Percentiles rank a stretch among this genome's conserved stretches.
Evolutionary conservation across 2,329 filamentous ascomycete species (phyloP).

Genomic region (Colletotrichum euphorbiae): DNA sequence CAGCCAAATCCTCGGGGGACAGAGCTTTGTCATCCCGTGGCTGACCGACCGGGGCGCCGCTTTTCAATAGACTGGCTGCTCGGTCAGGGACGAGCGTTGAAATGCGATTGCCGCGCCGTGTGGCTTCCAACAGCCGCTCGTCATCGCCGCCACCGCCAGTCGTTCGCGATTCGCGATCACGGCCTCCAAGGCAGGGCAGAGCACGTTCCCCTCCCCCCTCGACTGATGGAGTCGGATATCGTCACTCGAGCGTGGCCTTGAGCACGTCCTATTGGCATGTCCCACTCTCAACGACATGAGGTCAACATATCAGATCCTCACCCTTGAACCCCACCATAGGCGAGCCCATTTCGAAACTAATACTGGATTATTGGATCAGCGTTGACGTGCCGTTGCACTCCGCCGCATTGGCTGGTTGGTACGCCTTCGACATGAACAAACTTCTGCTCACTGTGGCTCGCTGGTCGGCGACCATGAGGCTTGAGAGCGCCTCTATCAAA

Average conservation of each 20-base stretch:
- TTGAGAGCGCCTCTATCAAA: constrained; percentile 34
- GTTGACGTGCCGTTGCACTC: constrained; percentile 32
- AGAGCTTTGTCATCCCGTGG: constrained; percentile 5
- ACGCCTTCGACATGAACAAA: constrained; percentile 21
- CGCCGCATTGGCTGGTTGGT: constrained; percentile 35
- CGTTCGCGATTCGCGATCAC: background rate
- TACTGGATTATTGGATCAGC: constrained; percentile 23
- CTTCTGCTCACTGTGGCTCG: constrained; percentile 28
- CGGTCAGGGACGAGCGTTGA: constrained; percentile 33
- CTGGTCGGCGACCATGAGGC: constrained; percentile 40
- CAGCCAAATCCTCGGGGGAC: constrained; percentile 1
- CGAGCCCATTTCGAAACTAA: constrained; percentile 30
- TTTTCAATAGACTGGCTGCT: constrained; percentile 29
- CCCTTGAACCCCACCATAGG: constrained; percentile 16
- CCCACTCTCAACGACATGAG: constrained; percentile 35
- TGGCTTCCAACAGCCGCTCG: constrained; percentile 6
- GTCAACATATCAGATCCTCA: constrained; percentile 28
- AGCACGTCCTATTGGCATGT: constrained; percentile 23
- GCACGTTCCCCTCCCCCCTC: constrained; percentile 19
- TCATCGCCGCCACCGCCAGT: constrained; percentile 1
- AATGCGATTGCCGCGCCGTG: background rate
- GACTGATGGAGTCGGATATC: constrained; percentile 16
- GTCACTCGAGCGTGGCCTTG: constrained; percentile 9
- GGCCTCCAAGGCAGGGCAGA: background rate
- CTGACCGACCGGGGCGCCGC: constrained; percentile 11